Evolutionary conservation across 768 basidiomycete species (phyloP).

Genomic region (Pisolithus orientalis): DNA sequence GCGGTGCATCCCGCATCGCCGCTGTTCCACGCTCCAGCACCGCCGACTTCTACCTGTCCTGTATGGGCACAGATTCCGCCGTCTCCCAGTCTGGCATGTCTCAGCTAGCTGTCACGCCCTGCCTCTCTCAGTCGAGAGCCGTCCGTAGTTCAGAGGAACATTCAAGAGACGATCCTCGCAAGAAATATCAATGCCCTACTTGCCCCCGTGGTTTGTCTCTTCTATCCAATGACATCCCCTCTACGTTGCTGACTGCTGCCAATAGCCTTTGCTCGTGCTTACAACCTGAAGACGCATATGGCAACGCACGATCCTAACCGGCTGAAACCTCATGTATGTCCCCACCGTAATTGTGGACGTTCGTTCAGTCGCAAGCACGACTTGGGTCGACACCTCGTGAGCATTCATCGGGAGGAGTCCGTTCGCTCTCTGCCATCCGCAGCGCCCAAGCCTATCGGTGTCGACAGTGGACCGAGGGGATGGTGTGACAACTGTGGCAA

Average conservation of each 20-base stretch:
- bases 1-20: constrained; percentile 43
- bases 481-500: constrained; percentile 79
- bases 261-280: constrained; percentile 84
- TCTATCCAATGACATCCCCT: not conserved
- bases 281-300: constrained; percentile 93
- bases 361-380: constrained; percentile 95
- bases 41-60: constrained; percentile 39
- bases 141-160: constrained; percentile 37
- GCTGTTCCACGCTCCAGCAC: constrained; percentile 44
- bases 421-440: constrained; percentile 36
- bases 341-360: constrained; percentile 77
- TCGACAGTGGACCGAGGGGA: constrained; percentile 51
- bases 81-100: constrained; percentile 54
- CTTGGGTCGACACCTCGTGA: constrained; percentile 80
- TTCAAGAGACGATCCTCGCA: constrained; percentile 57
- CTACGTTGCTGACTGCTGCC: constrained; percentile 2
- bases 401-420: constrained; percentile 73
- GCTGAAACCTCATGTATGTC: constrained; percentile 84
- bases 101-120: constrained; percentile 42
- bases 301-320: constrained; percentile 92
- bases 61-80: constrained; percentile 32
- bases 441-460: constrained; percentile 52
- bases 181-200: constrained; percentile 69
- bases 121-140: constrained; percentile 31
- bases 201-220: constrained; percentile 61